Evolutionary conservation across 2,329 filamentous ascomycete species (phyloP).

Genomic region (Scortechinia acanthostroma): DNA sequence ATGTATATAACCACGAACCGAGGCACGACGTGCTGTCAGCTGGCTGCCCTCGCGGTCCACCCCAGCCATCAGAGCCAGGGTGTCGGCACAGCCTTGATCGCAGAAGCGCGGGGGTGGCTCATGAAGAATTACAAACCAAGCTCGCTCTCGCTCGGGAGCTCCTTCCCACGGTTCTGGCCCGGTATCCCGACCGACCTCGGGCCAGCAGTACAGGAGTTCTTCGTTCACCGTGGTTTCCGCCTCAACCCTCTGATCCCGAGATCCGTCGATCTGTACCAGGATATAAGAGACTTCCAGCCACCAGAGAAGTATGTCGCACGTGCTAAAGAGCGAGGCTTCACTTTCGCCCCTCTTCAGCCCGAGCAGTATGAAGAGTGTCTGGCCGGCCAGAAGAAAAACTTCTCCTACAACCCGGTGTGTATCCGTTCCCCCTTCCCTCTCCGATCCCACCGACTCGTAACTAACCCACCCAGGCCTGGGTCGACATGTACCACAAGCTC

Average conservation of each 20-base stretch:
- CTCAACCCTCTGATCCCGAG: slow-evolving; percentile 12
- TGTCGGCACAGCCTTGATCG: slow-evolving; percentile 24
- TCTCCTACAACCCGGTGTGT: slow-evolving; percentile 21
- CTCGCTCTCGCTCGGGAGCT: slow-evolving; percentile 14
- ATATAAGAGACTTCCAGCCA: slow-evolving; percentile 22
- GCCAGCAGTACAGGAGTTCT: slow-evolving; percentile 22
- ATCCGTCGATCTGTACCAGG: slow-evolving; percentile 27
- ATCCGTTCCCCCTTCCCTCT: not conserved
- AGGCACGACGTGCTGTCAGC: slow-evolving; percentile 9
- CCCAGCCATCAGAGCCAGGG: slow-evolving; percentile 21
- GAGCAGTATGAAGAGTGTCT: slow-evolving; percentile 27
- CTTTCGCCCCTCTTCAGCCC: slow-evolving; percentile 21
- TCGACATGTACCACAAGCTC: slow-evolving; percentile 24
- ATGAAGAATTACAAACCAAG: slow-evolving; percentile 12
- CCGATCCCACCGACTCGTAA: not conserved
- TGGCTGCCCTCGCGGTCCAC: slow-evolving; percentile 25
- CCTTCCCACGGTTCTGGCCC: slow-evolving; percentile 34
- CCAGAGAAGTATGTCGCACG: slow-evolving; percentile 21
- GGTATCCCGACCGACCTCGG: slow-evolving; percentile 28
- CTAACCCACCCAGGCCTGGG: slow-evolving; percentile 23
- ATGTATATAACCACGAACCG: slow-evolving; percentile 17
- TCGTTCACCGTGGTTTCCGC: slow-evolving; percentile 27
- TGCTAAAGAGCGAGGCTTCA: slow-evolving; percentile 21
- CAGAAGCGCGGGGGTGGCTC: slow-evolving; percentile 15
- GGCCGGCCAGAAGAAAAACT: slow-evolving; percentile 24